phyloP scores from a whole-genome alignment of 177 flowering plant genomes.

The Vitis hybrid region DNA sequence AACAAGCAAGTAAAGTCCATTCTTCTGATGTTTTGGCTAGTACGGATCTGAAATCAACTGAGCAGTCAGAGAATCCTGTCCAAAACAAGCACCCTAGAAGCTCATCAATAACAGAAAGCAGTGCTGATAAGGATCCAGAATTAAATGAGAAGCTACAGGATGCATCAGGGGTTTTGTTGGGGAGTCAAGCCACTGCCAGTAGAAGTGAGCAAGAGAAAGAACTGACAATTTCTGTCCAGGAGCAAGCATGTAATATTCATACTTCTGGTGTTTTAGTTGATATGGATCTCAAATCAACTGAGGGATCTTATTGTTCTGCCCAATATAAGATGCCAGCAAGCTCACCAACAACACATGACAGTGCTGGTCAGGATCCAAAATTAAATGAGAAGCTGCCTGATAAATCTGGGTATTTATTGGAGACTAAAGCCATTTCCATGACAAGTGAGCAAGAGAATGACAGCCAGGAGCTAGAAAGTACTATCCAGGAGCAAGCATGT shows the following conservation, averaged over 20 bases:
- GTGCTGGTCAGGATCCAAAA: background rate
- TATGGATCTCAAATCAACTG: constrained; percentile 13
- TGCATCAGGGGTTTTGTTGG: constrained; percentile 3
- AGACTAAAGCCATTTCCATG: constrained; percentile 6
- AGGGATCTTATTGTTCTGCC: constrained; percentile 8
- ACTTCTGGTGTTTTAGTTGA: constrained; percentile 8
- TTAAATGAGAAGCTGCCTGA: no score
- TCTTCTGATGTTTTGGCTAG: constrained; percentile 7
- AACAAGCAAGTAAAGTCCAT: constrained; percentile 4
- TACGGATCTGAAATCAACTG: constrained; percentile 14
- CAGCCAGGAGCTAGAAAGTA: constrained; percentile 6
- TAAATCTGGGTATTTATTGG: constrained; percentile 2
- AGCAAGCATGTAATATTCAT: constrained; percentile 4
- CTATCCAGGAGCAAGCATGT: constrained; percentile 10
- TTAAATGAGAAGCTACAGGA: no score
- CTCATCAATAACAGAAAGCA: constrained; percentile 3
- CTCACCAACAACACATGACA: constrained; percentile 3
- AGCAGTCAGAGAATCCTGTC: constrained; percentile 9
- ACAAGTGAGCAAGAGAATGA: constrained; percentile 19
- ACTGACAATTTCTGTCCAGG: constrained; percentile 4
- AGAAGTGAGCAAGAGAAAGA: constrained; percentile 22
- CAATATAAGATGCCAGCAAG: constrained; percentile 8
- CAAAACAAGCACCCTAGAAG: constrained; percentile 11
- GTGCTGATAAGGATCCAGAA: background rate
- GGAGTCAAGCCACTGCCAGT: constrained; percentile 5